These are phyloP conservation scores for Nyssa sinensis DNA, from an alignment of 148 eudicot species.

Conservation along the genomic window DNA sequence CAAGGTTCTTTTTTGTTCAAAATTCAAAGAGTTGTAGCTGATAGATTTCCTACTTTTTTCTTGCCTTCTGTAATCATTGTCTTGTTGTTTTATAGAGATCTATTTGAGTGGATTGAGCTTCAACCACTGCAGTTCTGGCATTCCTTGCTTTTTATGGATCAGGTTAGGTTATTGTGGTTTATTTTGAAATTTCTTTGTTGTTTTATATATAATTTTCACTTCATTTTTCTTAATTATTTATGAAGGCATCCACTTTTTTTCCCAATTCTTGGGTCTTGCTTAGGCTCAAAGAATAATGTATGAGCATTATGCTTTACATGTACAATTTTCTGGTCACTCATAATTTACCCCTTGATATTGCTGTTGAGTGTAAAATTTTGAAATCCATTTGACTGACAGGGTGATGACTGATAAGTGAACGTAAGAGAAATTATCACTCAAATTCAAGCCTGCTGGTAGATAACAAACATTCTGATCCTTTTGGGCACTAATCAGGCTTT, in stretches of 20 bases:
- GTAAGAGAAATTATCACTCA: too few relatives aligned
- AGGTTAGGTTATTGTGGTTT: conserved; percentile 46
- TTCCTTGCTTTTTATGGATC: conserved; percentile 96
- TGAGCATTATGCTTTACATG: background rate
- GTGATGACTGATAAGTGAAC: too few relatives aligned
- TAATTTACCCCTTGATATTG: background rate
- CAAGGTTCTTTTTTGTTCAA: conserved; percentile 46
- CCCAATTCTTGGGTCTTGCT: background rate
- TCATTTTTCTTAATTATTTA: background rate
- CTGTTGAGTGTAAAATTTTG: background rate
- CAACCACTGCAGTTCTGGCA: conserved; percentile 90
- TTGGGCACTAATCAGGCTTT: background rate
- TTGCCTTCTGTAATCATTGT: conserved; percentile 8
- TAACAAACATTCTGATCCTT: background rate
- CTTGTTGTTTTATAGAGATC: conserved; percentile 46
- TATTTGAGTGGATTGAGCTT: conserved; percentile 96
- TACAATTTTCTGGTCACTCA: too few relatives aligned
- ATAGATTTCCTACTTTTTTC: background rate
- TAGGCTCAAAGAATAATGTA: background rate
- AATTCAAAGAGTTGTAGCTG: conserved; percentile 8
- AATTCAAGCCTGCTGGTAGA: too few relatives aligned
- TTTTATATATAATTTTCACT: background rate
- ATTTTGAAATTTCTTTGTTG: background rate
- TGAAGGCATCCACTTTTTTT: too few relatives aligned
- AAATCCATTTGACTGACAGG: background rate